Base-by-base conservation (phyloP, 768 basidiomycete genomes). In the Panus rudis region DNA sequence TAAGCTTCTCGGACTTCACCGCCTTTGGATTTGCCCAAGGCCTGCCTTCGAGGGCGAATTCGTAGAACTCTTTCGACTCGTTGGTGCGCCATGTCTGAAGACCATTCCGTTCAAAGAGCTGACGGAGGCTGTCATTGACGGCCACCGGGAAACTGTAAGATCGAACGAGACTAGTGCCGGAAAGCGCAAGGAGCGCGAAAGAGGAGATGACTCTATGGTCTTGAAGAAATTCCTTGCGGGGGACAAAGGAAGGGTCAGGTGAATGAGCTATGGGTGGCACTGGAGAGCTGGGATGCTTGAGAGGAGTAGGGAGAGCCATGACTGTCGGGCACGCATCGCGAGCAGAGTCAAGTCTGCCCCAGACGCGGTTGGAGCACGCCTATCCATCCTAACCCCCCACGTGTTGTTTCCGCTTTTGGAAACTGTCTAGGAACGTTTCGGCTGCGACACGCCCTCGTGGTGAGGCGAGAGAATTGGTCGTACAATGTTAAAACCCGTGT, bases 1-100 rank as follows among this genome's bases (percentile, higher is more conserved):
- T 64, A 44, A 88, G 76, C 49, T 74, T 78, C 59, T 88, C 85
- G 19, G 83, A 74, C 16, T 67, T 60, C 39, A 77, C 63, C 49
- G 71, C 78, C 68, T 84, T 88, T 41, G 83, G 66, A 49, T 71
- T 79, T 26, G 73, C 66, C 85, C 85, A 88, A 33, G 84, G 84
- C 62, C 79, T 86, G 22, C 76, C 78, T 25, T 77, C 72, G 26
- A 88, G 67, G 21, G 69, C 62, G 48, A 85, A 81, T 63, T 88
- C 84, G 59, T 66, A 78, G 44, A 83, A 68, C 50, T 76, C 77
- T 37, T 79, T 74, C 11, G 64, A 51, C 0, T 65, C 48, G 56
- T 83, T 76, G 62, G 85, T 78, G 32, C 78, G 68, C 42, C 69
- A 70, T 33, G 68, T 58, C 23, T 77, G 66, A 53, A 56, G 62